Evolutionary conservation across 2,329 filamentous ascomycete species (phyloP).

Genomic region (Ophiostoma himal-ulmi): DNA sequence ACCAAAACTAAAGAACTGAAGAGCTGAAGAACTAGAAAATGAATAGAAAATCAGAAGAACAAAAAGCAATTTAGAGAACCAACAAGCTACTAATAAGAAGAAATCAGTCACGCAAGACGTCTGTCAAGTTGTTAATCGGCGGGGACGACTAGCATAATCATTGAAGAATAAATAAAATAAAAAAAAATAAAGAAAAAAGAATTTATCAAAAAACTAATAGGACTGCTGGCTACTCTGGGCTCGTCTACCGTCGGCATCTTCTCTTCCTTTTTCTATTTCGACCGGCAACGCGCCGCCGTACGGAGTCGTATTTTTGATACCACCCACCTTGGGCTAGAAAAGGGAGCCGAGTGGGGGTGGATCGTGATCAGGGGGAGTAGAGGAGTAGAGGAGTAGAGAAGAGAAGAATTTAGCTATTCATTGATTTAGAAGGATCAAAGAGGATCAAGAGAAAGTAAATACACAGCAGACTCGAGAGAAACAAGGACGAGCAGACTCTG

Average conservation of each 20-base stretch:
- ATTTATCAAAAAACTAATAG: not conserved
- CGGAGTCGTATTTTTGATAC: constrained; percentile 17
- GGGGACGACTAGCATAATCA: not conserved
- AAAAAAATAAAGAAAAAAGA: not conserved
- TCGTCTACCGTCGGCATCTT: not conserved
- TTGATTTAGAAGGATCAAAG: not conserved
- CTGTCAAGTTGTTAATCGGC: not conserved
- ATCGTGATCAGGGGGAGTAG: not conserved
- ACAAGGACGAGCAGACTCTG: no score
- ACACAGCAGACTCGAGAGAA: no score
- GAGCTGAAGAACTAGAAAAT: not conserved
- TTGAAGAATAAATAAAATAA: not conserved
- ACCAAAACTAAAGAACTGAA: not conserved
- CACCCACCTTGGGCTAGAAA: constrained; percentile 4
- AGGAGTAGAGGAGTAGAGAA: not conserved
- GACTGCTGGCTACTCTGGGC: not conserved
- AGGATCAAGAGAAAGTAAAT: no score
- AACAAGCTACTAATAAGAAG: constrained; percentile 5
- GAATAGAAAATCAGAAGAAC: not conserved
- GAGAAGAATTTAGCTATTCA: not conserved
- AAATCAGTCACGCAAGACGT: constrained; percentile 3
- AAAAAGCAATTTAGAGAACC: not conserved
- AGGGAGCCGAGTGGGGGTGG: constrained; percentile 9
- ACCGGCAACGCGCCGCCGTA: constrained; percentile 16
- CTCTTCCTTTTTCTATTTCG: constrained; percentile 12